phyloP scores from a whole-genome alignment of 768 basidiomycete species.

The Trametes cubensis region DNA sequence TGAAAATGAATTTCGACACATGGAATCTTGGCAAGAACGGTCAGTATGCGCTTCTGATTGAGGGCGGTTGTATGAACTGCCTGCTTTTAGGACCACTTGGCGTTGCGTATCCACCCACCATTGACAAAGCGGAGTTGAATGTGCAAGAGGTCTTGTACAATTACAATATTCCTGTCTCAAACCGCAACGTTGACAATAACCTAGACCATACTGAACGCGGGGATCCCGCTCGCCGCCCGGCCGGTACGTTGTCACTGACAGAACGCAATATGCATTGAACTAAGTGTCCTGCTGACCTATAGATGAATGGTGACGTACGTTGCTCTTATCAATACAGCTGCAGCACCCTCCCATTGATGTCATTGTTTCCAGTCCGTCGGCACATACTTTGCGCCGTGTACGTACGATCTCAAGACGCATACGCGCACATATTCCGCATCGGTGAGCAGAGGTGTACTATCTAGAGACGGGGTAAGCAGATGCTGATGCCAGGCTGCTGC shows the following conservation, averaged over 20 bases:
- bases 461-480: background rate
- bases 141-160: constrained; percentile 20
- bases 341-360: background rate
- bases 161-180: background rate
- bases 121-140: constrained; percentile 21
- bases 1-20: constrained; percentile 21
- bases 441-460: constrained; percentile 10
- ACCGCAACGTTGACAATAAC: background rate
- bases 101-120: constrained; percentile 23
- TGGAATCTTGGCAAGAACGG: constrained; percentile 28
- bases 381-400: background rate
- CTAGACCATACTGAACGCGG: constrained; percentile 26
- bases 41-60: background rate
- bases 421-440: constrained; percentile 30
- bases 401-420: constrained; percentile 26
- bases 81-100: constrained; percentile 21
- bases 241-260: constrained; percentile 20
- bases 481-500: background rate
- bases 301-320: constrained; percentile 30
- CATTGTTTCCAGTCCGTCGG: background rate
- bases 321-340: background rate
- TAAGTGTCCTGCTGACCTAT: background rate
- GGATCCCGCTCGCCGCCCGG: constrained; percentile 12
- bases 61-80: background rate
- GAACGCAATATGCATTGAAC: background rate